Evolutionary conservation across 2,329 filamentous ascomycete genomes (phyloP), one percentile per base, ranked within the genome.

Genomic region (Colletotrichum paranaense): DNA sequence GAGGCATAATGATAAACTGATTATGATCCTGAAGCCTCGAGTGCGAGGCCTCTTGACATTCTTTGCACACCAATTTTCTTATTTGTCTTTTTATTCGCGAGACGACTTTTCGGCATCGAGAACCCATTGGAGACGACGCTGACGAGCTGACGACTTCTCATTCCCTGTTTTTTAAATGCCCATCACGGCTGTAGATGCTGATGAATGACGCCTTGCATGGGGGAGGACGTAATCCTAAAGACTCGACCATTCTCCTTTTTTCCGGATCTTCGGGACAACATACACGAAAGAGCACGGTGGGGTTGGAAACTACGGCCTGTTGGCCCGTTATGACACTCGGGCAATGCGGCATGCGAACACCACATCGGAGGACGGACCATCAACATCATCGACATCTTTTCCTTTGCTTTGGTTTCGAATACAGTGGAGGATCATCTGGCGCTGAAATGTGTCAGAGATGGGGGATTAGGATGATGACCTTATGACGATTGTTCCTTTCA

Each of bases 171-270:
- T 66, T 42, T 67, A 69, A 74, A 82, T 77, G 78, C 78, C 77
- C 75, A 58, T 80, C 78, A 82, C 76, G 81, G 80, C 81, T 81
- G 79, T 81, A 83, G 80, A 84, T 81, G 83, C 81, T 85, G 80
- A 86, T 82, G 83, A 85, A 81, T 84, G 80, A 85, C 81, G 82
- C 80, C 81, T 79, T 84, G 81, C 83, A 84, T 80, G 79, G 80
- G 80, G 79, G 70, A 59, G 80, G 76, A 74, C 55, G 74, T 77
- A 77, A 76, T 78, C 42, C 57, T 68, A 63, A 68, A 73, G 74
- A 74, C 52, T 69, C 58, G 65, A 58, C 49, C 52, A 57, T 62
- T 55, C 57, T 72, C 57, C 64, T 58, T 76, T 64, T 76, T 74
- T 74, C 38, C 60, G 49, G 69, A 35, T 63, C 53, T 57, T 55